Evolutionary conservation across 2,329 filamentous ascomycete genomes (phyloP).

Genomic region (Monilinia aucupariae): DNA sequence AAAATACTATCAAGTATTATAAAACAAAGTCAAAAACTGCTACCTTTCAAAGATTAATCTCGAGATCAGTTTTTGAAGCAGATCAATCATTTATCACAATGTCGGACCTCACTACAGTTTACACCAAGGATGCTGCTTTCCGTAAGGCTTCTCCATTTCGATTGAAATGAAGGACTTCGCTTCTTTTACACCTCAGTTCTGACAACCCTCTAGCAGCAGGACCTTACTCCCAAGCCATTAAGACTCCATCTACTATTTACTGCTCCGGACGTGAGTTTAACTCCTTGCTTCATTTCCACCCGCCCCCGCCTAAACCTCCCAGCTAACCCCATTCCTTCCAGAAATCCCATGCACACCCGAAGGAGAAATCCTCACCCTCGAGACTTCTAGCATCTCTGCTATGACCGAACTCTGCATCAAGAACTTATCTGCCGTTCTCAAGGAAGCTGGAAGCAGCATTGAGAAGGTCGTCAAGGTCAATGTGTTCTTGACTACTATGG

Average conservation of each 20-base stretch:
- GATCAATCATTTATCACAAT: constrained; percentile 24
- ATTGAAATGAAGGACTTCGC: background rate
- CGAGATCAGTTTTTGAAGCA: background rate
- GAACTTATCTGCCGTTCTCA: constrained; percentile 82
- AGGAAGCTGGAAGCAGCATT: constrained; percentile 73
- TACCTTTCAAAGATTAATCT: background rate
- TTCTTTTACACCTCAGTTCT: background rate
- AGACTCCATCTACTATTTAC: constrained; percentile 61
- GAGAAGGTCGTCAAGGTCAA: constrained; percentile 85
- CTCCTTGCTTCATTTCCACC: background rate
- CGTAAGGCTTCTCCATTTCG: constrained; percentile 27
- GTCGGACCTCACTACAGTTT: constrained; percentile 34
- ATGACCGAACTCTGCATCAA: constrained; percentile 63
- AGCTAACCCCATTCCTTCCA: constrained; percentile 48
- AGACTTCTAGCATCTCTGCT: constrained; percentile 57
- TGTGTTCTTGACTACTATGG: constrained; percentile 70
- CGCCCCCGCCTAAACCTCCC: constrained; percentile 38
- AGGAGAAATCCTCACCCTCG: constrained; percentile 36
- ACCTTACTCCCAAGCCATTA: constrained; percentile 39
- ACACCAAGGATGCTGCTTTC: constrained; percentile 35
- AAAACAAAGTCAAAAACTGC: background rate
- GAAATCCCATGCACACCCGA: constrained; percentile 36
- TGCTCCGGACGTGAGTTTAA: constrained; percentile 46
- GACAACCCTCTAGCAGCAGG: constrained; percentile 14
- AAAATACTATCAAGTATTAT: background rate